Percentiles rank a stretch among this genome's conserved stretches.
Conservation (phyloP, 73 alveolate species). For the Tetrahymena elliotti region DNA sequence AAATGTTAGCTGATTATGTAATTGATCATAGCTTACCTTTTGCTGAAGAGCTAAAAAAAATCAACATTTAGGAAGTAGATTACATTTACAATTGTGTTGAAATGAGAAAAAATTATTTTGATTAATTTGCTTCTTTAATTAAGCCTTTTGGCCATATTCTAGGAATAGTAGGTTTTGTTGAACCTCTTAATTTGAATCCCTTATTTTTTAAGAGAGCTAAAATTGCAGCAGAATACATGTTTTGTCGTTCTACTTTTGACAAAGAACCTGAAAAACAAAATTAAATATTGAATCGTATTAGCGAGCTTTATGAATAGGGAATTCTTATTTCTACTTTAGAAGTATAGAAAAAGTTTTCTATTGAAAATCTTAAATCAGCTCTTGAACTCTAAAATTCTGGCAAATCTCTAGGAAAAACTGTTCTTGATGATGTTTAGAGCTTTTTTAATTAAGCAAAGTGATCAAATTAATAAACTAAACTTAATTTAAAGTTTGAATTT, state of each 20-base stretch:
- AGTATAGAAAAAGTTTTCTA: not conserved
- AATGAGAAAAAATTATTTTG: not conserved
- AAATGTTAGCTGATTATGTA: constrained; percentile 8
- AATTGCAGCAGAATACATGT: not conserved
- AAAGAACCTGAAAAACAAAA: not conserved
- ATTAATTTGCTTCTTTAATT: not conserved
- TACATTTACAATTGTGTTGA: not conserved
- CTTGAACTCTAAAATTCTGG: not conserved
- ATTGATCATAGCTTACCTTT: not conserved
- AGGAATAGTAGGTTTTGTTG: not conserved
- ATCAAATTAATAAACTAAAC: not conserved
- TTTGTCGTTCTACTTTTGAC: not conserved
- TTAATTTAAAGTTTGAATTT: not conserved
- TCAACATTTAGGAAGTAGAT: not conserved
- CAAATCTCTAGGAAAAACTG: not conserved
- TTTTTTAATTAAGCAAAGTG: not conserved
- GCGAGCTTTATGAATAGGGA: not conserved
- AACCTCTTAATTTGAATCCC: not conserved
- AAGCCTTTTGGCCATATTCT: not conserved
- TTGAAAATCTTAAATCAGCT: not conserved
- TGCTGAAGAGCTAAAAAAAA: not conserved
- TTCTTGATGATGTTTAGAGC: not conserved
- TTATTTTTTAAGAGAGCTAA: not conserved
- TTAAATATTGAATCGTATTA: no score
- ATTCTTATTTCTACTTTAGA: not conserved